A percentile compares a stretch with the other conserved stretches of the same genome.
Conservation (phyloP, 2,329 filamentous ascomycete genomes). For the Metarhizium humberi region DNA sequence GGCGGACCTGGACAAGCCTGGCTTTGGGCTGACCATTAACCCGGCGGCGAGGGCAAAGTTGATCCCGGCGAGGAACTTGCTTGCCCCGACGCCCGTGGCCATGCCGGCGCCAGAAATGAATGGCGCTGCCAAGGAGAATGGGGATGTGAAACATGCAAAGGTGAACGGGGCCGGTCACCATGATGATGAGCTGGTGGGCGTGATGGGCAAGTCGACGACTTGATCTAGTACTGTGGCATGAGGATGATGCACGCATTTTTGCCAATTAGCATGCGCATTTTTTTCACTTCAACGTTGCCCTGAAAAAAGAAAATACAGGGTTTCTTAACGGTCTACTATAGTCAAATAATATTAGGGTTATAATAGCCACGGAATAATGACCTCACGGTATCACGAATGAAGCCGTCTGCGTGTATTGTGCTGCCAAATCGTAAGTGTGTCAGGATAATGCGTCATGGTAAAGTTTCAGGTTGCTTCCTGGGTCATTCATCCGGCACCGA, state of each 20-base stretch:
- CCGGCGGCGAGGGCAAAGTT: slow-evolving; percentile 61
- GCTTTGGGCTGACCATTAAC: slow-evolving; percentile 83
- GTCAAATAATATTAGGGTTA: too few species aligned
- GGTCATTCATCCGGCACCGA: too few species aligned
- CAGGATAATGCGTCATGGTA: too few species aligned
- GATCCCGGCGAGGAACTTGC: slow-evolving; percentile 63
- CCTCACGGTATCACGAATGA: too few species aligned
- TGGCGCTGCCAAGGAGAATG: not conserved
- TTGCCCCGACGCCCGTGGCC: slow-evolving; percentile 55
- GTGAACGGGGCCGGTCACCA: not conserved
- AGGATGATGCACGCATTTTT: not conserved
- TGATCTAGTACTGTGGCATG: not conserved
- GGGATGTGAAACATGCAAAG: not conserved
- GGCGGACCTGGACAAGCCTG: slow-evolving; percentile 74
- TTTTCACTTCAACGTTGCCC: too few species aligned
- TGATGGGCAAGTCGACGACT: not conserved
- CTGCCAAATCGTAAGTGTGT: too few species aligned
- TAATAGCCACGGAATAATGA: too few species aligned
- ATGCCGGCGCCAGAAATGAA: slow-evolving; percentile 20
- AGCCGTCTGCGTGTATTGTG: too few species aligned
- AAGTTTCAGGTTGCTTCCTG: too few species aligned
- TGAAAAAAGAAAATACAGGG: too few species aligned
- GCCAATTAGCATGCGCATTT: too few species aligned
- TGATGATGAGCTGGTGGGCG: not conserved
- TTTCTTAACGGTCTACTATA: too few species aligned